Evolutionary conservation across 768 basidiomycete species (phyloP).

Genomic region (Leccinum fibrillosum): DNA sequence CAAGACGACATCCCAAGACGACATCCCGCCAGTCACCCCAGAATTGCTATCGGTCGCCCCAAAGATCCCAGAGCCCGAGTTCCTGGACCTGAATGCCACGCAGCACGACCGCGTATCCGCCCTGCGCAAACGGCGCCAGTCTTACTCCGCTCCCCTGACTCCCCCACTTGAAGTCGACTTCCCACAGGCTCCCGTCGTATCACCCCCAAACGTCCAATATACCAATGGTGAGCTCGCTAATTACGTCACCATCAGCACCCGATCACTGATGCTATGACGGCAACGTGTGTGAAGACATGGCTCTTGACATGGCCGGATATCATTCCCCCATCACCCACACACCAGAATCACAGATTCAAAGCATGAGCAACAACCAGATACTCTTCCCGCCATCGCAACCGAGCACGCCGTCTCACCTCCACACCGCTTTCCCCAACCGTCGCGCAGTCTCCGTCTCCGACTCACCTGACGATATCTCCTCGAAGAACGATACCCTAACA

Average conservation of each 20-base stretch:
- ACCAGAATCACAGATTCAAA: slow-evolving; percentile 12
- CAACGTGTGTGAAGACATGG: slow-evolving; percentile 51
- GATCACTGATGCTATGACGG: slow-evolving; percentile 3
- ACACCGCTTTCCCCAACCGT: slow-evolving; percentile 36
- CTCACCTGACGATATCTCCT: slow-evolving; percentile 49
- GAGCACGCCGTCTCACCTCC: slow-evolving; percentile 19
- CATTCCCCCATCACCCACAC: slow-evolving; percentile 36
- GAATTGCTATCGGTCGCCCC: slow-evolving; percentile 6
- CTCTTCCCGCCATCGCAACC: slow-evolving; percentile 22
- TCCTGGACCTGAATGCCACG: slow-evolving; percentile 74
- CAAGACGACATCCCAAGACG: slow-evolving; percentile 25
- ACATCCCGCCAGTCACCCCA: slow-evolving; percentile 20
- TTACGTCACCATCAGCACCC: neutral
- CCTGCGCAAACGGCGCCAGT: slow-evolving; percentile 24
- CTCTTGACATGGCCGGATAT: slow-evolving; percentile 83
- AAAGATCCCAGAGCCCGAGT: slow-evolving; percentile 63
- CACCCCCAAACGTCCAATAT: slow-evolving; percentile 59
- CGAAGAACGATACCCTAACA: slow-evolving; percentile 7
- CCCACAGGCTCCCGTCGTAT: slow-evolving; percentile 38
- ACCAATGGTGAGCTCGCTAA: slow-evolving; percentile 44
- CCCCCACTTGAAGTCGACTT: slow-evolving; percentile 44
- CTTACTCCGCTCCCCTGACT: slow-evolving; percentile 26
- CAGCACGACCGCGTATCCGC: slow-evolving; percentile 10
- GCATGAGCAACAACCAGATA: slow-evolving; percentile 4
- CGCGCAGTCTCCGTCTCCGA: slow-evolving; percentile 53